Conservation (phyloP, 257 asterid species). For the Solanum arcanum region DNA sequence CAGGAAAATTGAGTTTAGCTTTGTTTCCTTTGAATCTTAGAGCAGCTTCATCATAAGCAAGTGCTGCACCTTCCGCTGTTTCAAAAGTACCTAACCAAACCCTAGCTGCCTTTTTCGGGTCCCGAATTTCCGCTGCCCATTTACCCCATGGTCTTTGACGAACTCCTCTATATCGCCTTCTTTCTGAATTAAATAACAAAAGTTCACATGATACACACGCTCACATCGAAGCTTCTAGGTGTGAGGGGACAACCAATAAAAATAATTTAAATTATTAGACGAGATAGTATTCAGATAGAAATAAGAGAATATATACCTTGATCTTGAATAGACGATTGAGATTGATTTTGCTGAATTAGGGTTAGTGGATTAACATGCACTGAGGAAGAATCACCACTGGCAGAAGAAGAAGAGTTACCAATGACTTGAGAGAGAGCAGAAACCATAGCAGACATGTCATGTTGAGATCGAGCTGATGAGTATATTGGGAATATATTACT, state of each 20-base stretch:
- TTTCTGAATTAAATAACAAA: slow-evolving; percentile 7
- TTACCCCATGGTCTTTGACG: slow-evolving; percentile 90
- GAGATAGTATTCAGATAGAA: neutral
- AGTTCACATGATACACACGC: too few relatives aligned
- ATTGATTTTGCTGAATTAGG: slow-evolving; percentile 4
- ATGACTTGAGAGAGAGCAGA: slow-evolving; percentile 80
- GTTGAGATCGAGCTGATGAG: slow-evolving; percentile 56
- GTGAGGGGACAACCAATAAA: too few relatives aligned
- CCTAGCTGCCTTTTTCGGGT: slow-evolving; percentile 71
- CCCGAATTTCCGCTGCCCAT: slow-evolving; percentile 87
- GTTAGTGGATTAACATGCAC: neutral
- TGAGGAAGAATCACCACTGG: neutral
- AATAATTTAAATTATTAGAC: neutral
- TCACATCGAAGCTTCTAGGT: too few relatives aligned
- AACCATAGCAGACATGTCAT: slow-evolving; percentile 78
- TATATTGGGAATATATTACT: slow-evolving; percentile 17
- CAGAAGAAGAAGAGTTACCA: slow-evolving; percentile 23
- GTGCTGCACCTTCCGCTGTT: slow-evolving; percentile 68
- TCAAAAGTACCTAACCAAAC: slow-evolving; percentile 86
- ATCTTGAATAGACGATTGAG: slow-evolving; percentile 21
- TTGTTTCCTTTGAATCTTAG: slow-evolving; percentile 76
- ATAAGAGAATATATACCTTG: slow-evolving; percentile 31
- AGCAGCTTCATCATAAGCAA: slow-evolving; percentile 80
- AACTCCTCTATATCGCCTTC: slow-evolving; percentile 73
- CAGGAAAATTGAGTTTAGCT: slow-evolving; percentile 87